These are phyloP conservation scores for Trametes sanguinea DNA, from an alignment of 768 basidiomycete species.

Conservation along the genomic window DNA sequence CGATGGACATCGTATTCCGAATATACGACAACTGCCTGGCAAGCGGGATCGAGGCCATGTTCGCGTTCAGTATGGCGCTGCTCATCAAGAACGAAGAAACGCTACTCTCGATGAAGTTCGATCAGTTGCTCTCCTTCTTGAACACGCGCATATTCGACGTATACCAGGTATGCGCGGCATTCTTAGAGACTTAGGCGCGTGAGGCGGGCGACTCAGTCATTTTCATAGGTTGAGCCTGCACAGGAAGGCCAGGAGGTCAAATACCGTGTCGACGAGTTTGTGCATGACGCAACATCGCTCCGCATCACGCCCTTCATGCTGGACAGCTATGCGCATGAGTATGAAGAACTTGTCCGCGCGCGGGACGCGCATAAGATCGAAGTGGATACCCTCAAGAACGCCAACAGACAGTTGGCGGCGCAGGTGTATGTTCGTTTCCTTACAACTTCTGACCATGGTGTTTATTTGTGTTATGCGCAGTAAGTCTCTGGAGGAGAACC, in stretches of 20 bases:
- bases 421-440: slow-evolving; percentile 67
- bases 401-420: slow-evolving; percentile 70
- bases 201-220: background rate
- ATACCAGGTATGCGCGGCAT: slow-evolving; percentile 55
- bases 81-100: slow-evolving; percentile 85
- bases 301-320: slow-evolving; percentile 96
- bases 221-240: background rate
- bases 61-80: slow-evolving; percentile 88
- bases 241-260: slow-evolving; percentile 26
- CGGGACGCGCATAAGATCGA: slow-evolving; percentile 83
- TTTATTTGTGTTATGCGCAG: slow-evolving; percentile 42
- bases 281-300: slow-evolving; percentile 82
- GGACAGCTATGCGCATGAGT: slow-evolving; percentile 86
- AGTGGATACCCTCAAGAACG: slow-evolving; percentile 79
- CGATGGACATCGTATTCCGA: slow-evolving; percentile 89
- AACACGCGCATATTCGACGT: slow-evolving; percentile 81
- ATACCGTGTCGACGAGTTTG: slow-evolving; percentile 80
- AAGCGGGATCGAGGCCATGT: slow-evolving; percentile 95
- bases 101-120: slow-evolving; percentile 83
- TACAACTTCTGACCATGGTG: background rate
- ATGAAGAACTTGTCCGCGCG: slow-evolving; percentile 74
- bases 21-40: slow-evolving; percentile 97
- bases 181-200: background rate
- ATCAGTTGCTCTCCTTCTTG: slow-evolving; percentile 83
- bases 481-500: slow-evolving; percentile 73